Percentiles rank a stretch among this genome's conserved stretches.
phyloP scores from a whole-genome alignment of 2,329 filamentous ascomycete genomes.

The Botryotinia globosa region DNA sequence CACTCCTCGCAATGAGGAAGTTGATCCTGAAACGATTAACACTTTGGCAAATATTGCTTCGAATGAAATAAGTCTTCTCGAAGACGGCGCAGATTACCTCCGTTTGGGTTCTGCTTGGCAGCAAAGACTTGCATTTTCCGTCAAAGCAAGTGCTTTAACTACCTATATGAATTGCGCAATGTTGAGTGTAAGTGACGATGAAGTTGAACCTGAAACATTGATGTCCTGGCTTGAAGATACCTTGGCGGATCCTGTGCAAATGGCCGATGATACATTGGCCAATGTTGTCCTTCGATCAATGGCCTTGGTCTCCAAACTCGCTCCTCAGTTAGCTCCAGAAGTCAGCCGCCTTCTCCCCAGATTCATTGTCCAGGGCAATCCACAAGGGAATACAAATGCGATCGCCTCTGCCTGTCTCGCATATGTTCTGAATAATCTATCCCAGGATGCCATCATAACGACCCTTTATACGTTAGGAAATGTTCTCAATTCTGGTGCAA shows the following conservation, averaged over 20 bases:
- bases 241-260: slow-evolving; percentile 74
- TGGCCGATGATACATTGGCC: slow-evolving; percentile 75
- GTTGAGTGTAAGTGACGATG: slow-evolving; percentile 66
- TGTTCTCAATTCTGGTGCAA: slow-evolving; percentile 72
- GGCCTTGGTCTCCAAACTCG: slow-evolving; percentile 75
- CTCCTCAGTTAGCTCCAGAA: slow-evolving; percentile 67
- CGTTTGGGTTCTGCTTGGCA: slow-evolving; percentile 82
- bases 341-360: slow-evolving; percentile 78
- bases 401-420: slow-evolving; percentile 84
- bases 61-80: slow-evolving; percentile 81
- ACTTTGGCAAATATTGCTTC: slow-evolving; percentile 68
- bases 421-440: slow-evolving; percentile 74
- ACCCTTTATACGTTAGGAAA: slow-evolving; percentile 97
- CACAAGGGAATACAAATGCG: slow-evolving; percentile 64
- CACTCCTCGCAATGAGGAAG: slow-evolving; percentile 45
- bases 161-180: slow-evolving; percentile 84
- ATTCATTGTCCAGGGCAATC: slow-evolving; percentile 81
- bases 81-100: slow-evolving; percentile 87
- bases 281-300: slow-evolving; percentile 76
- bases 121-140: slow-evolving; percentile 79
- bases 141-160: slow-evolving; percentile 78
- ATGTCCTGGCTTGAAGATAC: slow-evolving; percentile 84
- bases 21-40: slow-evolving; percentile 56
- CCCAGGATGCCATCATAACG: slow-evolving; percentile 90
- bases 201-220: slow-evolving; percentile 74